These are phyloP conservation scores for Aspergillus phoenicis DNA, from an alignment of 2,329 filamentous ascomycete species.

Conservation along the genomic window DNA sequence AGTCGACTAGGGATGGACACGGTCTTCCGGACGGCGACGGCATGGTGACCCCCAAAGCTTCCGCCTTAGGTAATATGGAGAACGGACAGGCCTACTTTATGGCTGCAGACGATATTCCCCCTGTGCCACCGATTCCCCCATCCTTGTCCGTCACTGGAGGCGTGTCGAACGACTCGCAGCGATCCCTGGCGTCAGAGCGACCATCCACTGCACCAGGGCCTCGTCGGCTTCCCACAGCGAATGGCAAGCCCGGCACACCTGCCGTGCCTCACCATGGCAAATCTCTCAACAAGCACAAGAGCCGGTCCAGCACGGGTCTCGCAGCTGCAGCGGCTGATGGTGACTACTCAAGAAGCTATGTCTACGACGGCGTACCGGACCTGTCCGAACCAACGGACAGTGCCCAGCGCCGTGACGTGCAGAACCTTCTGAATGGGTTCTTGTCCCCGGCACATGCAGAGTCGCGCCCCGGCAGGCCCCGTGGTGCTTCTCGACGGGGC, in stretches of 20 bases:
- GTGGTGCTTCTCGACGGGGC: slow-evolving; percentile 25
- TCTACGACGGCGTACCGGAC: slow-evolving; percentile 21
- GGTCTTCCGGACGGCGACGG: slow-evolving; percentile 28
- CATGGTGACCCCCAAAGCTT: slow-evolving; percentile 37
- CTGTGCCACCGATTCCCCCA: slow-evolving; percentile 50
- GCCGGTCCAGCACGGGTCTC: slow-evolving; percentile 36
- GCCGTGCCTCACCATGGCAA: slow-evolving; percentile 26
- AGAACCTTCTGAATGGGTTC: slow-evolving; percentile 42
- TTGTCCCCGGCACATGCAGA: slow-evolving; percentile 30
- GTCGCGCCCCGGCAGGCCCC: slow-evolving; percentile 16
- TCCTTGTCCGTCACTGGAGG: slow-evolving; percentile 45
- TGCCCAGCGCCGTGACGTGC: slow-evolving; percentile 35
- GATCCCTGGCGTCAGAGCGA: slow-evolving; percentile 34
- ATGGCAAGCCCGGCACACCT: slow-evolving; percentile 24
- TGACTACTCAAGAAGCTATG: slow-evolving; percentile 16
- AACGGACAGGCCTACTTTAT: slow-evolving; percentile 11
- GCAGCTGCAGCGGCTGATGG: slow-evolving; percentile 25
- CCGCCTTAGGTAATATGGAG: slow-evolving; percentile 22
- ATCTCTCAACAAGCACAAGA: slow-evolving; percentile 38
- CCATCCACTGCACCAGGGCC: slow-evolving; percentile 37
- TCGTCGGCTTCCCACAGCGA: slow-evolving; percentile 25
- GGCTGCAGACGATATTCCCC: slow-evolving; percentile 43
- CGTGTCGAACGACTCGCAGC: slow-evolving; percentile 43
- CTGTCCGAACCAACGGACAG: slow-evolving; percentile 13
- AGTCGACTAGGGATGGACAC: slow-evolving; percentile 28